phyloP scores from a whole-genome alignment of 2,329 filamentous ascomycete species.

The Colletotrichum sp. region DNA sequence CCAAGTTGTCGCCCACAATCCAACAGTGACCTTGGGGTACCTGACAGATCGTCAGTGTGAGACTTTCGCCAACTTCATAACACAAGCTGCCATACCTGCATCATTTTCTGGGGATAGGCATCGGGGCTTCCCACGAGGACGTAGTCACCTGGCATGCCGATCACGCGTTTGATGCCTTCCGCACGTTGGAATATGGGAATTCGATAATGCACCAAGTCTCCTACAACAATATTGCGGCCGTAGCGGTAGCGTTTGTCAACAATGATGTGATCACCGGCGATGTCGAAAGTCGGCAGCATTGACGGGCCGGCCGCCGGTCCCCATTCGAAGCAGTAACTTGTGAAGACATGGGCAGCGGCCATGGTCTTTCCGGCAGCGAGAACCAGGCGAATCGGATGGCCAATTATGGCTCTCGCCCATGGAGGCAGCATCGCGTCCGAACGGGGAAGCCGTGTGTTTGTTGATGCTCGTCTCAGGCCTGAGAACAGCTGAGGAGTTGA shows the following conservation, averaged over 20 bases:
- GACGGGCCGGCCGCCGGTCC: conserved; percentile 73
- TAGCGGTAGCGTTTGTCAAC: conserved; percentile 71
- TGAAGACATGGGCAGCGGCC: conserved; percentile 54
- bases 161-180: conserved; percentile 77
- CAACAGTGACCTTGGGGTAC: conserved; percentile 93
- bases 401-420: neutral
- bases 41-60: conserved; percentile 46
- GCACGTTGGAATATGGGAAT: conserved; percentile 70
- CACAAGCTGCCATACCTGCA: conserved; percentile 59
- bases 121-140: conserved; percentile 70
- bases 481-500: neutral
- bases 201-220: conserved; percentile 81
- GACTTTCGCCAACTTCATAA: neutral
- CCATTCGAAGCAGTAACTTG: conserved; percentile 64
- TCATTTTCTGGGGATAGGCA: conserved; percentile 50
- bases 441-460: neutral
- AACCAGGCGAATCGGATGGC: conserved; percentile 40
- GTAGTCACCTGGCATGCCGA: conserved; percentile 79
- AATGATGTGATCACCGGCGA: conserved; percentile 71
- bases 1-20: conserved; percentile 86
- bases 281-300: conserved; percentile 86
- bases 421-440: neutral
- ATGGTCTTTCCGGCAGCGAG: conserved; percentile 52
- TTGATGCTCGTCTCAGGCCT: neutral
- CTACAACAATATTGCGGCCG: conserved; percentile 72